These are phyloP conservation scores for Tetrahymena borealis DNA, from an alignment of 73 alveolate species.

Conservation along the genomic window DNA sequence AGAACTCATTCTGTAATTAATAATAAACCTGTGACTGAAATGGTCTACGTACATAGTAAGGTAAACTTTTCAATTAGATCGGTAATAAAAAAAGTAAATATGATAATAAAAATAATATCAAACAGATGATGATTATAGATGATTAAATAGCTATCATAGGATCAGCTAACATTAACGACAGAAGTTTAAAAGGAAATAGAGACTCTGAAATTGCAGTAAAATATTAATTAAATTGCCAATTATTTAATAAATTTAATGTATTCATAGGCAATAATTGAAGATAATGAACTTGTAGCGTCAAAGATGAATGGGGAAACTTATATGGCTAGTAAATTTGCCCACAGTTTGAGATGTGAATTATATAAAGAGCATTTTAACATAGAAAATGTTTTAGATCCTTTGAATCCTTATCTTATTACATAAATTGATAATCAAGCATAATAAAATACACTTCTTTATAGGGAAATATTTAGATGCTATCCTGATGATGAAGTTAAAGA, in stretches of 20 bases:
- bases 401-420: conserved; percentile 49
- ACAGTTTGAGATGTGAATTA: conserved; percentile 44
- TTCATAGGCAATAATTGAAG: conserved; percentile 15
- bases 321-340: conserved; percentile 34
- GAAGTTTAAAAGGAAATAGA: conserved; percentile 85
- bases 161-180: conserved; percentile 91
- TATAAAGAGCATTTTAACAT: conserved; percentile 76
- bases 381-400: conserved; percentile 62
- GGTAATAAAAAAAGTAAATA: conserved; percentile 65
- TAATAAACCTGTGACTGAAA: conserved; percentile 77
- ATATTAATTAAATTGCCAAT: background rate
- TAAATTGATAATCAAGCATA: conserved; percentile 52
- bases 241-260: background rate
- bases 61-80: conserved; percentile 79
- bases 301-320: conserved; percentile 17
- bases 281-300: conserved; percentile 8
- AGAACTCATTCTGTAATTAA: conserved; percentile 75
- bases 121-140: conserved; percentile 40
- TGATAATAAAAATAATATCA: conserved; percentile 89
- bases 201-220: conserved; percentile 82
- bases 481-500: conserved; percentile 63
- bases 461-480: conserved; percentile 70
- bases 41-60: conserved; percentile 90
- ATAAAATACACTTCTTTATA: conserved; percentile 59
- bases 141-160: conserved; percentile 68